These are phyloP conservation scores for Cytospora piceicola DNA, from an alignment of 2,329 filamentous ascomycete genomes.

Conservation along the genomic window DNA sequence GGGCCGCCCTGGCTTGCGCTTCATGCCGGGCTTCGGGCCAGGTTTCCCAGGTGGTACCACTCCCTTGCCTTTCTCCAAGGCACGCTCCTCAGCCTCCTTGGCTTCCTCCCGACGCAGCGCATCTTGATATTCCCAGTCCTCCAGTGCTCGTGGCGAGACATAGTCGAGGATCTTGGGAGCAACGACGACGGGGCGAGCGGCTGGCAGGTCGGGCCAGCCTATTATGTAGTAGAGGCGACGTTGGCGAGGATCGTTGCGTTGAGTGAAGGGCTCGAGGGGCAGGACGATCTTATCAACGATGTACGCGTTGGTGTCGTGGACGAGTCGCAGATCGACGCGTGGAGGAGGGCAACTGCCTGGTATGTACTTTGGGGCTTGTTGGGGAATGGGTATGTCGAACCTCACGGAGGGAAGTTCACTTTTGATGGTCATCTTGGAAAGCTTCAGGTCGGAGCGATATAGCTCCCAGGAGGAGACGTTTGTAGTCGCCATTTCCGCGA, in stretches of 20 bases:
- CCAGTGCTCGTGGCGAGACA: slow-evolving; percentile 59
- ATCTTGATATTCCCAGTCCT: slow-evolving; percentile 58
- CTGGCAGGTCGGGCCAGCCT: slow-evolving; percentile 57
- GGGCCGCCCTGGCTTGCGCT: slow-evolving; percentile 29
- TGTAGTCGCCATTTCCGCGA: background rate
- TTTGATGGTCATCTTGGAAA: slow-evolving; percentile 2
- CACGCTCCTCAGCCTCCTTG: slow-evolving; percentile 29
- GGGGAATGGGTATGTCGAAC: slow-evolving; percentile 41
- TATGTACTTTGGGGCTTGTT: slow-evolving; percentile 43
- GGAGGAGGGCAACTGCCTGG: slow-evolving; percentile 53
- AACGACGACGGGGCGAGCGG: slow-evolving; percentile 51
- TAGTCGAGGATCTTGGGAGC: slow-evolving; percentile 58
- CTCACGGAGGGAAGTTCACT: slow-evolving; percentile 1
- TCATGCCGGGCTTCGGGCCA: background rate
- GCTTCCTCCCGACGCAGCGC: slow-evolving; percentile 48
- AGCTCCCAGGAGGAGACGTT: slow-evolving; percentile 20
- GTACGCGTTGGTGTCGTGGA: slow-evolving; percentile 57
- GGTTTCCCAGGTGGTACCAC: background rate
- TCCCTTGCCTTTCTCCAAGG: background rate
- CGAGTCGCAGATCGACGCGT: slow-evolving; percentile 52
- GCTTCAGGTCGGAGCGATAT: slow-evolving; percentile 16
- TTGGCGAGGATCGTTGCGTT: slow-evolving; percentile 38
- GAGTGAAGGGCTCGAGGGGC: slow-evolving; percentile 39
- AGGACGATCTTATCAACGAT: slow-evolving; percentile 59
- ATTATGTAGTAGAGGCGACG: slow-evolving; percentile 58